A percentile compares a stretch with the other conserved stretches of the same genome.
Conservation (phyloP, 164 flowering plant genomes). For the Macadamia integrifolia region DNA sequence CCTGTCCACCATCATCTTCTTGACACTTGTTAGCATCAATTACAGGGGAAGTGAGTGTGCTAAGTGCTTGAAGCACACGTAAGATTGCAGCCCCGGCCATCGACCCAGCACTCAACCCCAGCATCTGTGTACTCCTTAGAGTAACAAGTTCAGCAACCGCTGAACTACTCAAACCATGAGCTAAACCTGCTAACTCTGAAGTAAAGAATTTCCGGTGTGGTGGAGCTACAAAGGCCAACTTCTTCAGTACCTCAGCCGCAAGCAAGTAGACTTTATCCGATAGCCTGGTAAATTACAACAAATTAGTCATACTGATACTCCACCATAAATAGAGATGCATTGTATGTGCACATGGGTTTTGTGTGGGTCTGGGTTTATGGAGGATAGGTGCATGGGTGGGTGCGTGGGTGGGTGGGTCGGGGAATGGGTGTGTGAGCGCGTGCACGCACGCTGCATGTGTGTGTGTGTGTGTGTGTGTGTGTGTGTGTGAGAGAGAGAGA, state of each 20-base stretch:
- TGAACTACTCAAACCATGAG: conserved; percentile 60
- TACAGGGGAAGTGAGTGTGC: conserved; percentile 43
- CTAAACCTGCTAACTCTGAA: conserved; percentile 65
- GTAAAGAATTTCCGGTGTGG: conserved; percentile 66
- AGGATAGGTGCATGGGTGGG: too few species aligned
- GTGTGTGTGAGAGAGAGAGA: neutral
- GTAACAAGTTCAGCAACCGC: conserved; percentile 73
- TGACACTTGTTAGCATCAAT: conserved; percentile 22
- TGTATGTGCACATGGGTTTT: too few species aligned
- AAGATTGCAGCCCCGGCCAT: conserved; percentile 89
- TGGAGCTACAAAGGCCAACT: conserved; percentile 64
- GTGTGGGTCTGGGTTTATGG: too few species aligned
- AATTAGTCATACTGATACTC: conserved; percentile 9
- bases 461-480: too few species aligned
- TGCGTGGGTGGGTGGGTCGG: too few species aligned
- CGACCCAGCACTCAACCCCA: conserved; percentile 77
- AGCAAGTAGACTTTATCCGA: conserved; percentile 80
- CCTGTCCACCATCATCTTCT: conserved; percentile 46
- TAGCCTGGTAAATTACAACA: conserved; percentile 39
- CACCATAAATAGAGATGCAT: neutral
- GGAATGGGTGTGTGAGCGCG: too few species aligned
- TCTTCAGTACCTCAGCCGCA: conserved; percentile 82
- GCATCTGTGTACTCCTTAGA: conserved; percentile 62
- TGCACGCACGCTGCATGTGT: too few species aligned
- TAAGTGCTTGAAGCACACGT: conserved; percentile 77